These are phyloP conservation scores for Diaporthe aspalathi DNA, from an alignment of 2,329 filamentous ascomycete genomes.

Conservation along the genomic window DNA sequence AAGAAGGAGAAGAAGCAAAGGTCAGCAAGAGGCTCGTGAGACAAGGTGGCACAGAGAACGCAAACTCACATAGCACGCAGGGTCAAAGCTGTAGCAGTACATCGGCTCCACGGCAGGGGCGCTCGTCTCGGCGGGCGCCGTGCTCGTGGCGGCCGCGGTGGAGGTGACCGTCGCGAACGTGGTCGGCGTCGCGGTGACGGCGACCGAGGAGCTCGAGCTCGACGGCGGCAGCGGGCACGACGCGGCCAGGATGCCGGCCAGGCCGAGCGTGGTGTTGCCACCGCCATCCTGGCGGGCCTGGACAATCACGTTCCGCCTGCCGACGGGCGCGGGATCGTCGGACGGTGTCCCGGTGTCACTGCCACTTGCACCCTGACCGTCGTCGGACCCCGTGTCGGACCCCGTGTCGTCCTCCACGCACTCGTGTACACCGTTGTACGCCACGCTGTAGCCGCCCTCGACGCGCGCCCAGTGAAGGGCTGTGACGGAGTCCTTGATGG, in stretches of 20 bases:
- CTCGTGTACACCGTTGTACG: constrained; percentile 6
- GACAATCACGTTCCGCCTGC: background rate
- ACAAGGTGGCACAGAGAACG: too few relatives aligned
- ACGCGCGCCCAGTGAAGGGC: constrained; percentile 4
- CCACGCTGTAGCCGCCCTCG: constrained; percentile 17
- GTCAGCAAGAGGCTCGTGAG: background rate
- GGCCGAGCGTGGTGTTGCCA: background rate
- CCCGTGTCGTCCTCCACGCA: constrained; percentile 2
- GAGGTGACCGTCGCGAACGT: background rate
- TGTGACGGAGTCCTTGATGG: background rate
- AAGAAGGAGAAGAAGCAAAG: background rate
- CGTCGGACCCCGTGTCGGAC: background rate
- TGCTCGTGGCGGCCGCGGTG: background rate
- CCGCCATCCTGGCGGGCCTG: background rate
- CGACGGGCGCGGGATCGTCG: too few relatives aligned
- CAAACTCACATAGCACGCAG: constrained; percentile 7
- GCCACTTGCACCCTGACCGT: background rate
- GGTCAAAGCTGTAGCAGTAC: constrained; percentile 16
- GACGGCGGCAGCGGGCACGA: constrained; percentile 11
- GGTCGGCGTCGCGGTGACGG: background rate
- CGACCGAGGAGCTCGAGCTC: background rate
- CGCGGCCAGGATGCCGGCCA: background rate
- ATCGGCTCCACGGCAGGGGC: background rate
- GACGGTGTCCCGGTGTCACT: background rate
- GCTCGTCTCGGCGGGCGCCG: background rate